Base-by-base conservation (phyloP, 805 yeast genomes). In the Candida sakaeoensis region DNA sequence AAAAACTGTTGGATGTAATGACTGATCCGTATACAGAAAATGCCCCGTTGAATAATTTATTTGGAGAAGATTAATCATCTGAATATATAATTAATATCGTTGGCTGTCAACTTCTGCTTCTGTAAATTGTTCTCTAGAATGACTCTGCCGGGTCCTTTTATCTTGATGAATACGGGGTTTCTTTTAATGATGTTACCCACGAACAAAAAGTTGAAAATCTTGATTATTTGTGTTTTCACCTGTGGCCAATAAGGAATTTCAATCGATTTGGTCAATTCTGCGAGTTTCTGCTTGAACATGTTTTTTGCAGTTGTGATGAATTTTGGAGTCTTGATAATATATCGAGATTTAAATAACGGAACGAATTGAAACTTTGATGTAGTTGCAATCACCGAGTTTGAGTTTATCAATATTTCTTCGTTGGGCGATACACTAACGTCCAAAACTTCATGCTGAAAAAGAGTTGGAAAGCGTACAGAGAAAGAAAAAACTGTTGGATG, bases 21-120 rank as follows among this genome's bases (percentile, higher is more conserved):
- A 82, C 80, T 57, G 88, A 82, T 55, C 88, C 88, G n/a, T 71
- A 71, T 39, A 71, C 79, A 5, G 89, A 82, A 52, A 81, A 78
- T 50, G 80, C 77, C n/a, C 83, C 85, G 2, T 61, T 82, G 45
- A 77, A 77, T 41, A 75, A 69, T 45, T 55, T 82, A 37, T 79
- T 79, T 58, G 81, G 77, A 10, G 77, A 68, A 12, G 68, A 63
- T 3, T 63, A 45, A 39, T 14, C 9, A 33, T 33, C 24, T 33
- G 24, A 33, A 33, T 24, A 33, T 33, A 24, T 33, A 10, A 15
- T 33, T 33, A 15, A 35, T 35, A 13, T 35, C 38, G 9, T 18
- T 17, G 8, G 24, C 16, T 25, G 38, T 16, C 3, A 35, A 18
- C 3, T 17, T 35, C 4, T n/a, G n/a, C 19, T 25, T 35, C 2